phyloP scores from a whole-genome alignment of 129 eudicot species.

The Scalesia atractyloides region DNA sequence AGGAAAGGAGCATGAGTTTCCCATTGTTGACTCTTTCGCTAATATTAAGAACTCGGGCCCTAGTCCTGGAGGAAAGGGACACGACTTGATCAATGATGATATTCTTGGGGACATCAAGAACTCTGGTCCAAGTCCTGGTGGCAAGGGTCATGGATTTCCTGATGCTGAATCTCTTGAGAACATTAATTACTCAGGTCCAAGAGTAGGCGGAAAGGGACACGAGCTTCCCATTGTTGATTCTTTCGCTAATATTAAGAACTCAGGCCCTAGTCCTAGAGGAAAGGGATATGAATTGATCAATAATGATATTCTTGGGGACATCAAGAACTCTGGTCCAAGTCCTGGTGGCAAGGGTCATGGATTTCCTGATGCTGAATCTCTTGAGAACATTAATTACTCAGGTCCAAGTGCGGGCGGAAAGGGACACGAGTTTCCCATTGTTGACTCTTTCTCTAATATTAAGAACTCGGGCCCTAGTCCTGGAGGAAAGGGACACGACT shows the following conservation, averaged over 20 bases:
- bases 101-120: constrained; percentile 21
- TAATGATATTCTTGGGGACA: constrained; percentile 26
- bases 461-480: constrained; percentile 39
- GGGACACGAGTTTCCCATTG: constrained; percentile 22
- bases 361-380: neutral
- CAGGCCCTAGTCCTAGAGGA: constrained; percentile 9
- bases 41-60: constrained; percentile 22
- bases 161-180: constrained; percentile 19
- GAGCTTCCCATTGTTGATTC: neutral
- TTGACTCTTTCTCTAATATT: constrained; percentile 12
- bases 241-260: constrained; percentile 8
- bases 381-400: constrained; percentile 19
- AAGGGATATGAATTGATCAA: constrained; percentile 24
- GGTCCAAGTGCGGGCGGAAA: constrained; percentile 38
- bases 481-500: constrained; percentile 10
- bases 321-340: constrained; percentile 49
- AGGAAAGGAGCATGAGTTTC: too few species aligned
- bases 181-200: constrained; percentile 24
- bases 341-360: constrained; percentile 37
- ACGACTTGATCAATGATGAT: neutral
- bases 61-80: constrained; percentile 19
- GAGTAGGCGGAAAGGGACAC: constrained; percentile 19
- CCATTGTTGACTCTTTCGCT: too few species aligned
- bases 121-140: constrained; percentile 37
- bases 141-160: constrained; percentile 7